Evolutionary conservation across 1,284 basidiomycete species (phyloP), one percentile per base, ranked within the genome.

Genomic region (Leccinum fuscescens): DNA sequence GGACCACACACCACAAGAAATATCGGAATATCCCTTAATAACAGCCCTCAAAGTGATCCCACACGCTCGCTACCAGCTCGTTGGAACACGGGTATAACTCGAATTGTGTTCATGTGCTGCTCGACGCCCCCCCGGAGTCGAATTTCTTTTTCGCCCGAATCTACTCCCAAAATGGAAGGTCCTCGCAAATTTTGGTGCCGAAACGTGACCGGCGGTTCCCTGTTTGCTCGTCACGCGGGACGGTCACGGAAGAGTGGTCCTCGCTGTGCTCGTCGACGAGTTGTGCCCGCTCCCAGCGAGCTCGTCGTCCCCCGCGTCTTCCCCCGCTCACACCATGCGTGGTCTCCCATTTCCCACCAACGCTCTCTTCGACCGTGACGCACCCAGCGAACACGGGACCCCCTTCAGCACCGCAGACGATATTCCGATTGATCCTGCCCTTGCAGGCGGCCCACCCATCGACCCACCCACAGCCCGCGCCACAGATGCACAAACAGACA

Each of bases 381-480:
- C 76, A 50, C 80, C 82, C 22, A 79, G 82, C 72, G 84, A 87
- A 63, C 77, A 79, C 65, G 81, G 80, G 66, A 84, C 83, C 15
- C 82, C 84, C 62, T 76, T 78, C 70, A 80, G 78, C 76, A 79
- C 76, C 75, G 75, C 68, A 69, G 80, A 82, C 78, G 80, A 84
- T 72, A 86, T 89, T 73, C 86, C 85, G 66, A 89, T 90, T 77
- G 88, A 89, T 82, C 87, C 87, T 69, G 84, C 82, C 55, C 81
- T 88, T 64, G 78, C 77, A 59, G 79, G 71, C 17, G 35, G 27
- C 48, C 73, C 78, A 20, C 70, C 77, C 59, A 79, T 86, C 61
- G 85, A 85, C 77, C 82, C 85, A 27, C 77, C 77, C 57, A 72
- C 84, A 62, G 73, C 81, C 65, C 69, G 65, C 46, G 75, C 77